Base-by-base conservation (phyloP, 2,329 filamentous ascomycete genomes). In the Cercospora sesami region DNA sequence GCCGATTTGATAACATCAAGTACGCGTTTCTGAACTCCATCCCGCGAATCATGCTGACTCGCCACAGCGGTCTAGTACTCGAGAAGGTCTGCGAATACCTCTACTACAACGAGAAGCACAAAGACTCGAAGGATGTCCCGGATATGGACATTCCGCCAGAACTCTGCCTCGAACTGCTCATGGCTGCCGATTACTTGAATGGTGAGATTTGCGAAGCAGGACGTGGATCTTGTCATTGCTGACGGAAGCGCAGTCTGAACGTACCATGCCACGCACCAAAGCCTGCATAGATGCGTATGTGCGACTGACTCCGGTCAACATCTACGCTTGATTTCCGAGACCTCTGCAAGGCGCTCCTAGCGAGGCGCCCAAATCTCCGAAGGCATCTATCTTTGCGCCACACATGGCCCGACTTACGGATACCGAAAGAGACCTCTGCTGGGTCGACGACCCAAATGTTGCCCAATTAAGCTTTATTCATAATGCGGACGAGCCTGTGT, bases 71-170 rank as follows among this genome's bases (percentile, higher is more conserved):
- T 71, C 82, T 90, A 63, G 86, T 93, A 5, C 86, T 94, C 2
- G 91, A 94, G 78, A 93, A 92, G 77, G 89, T 94, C 33, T 91
- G 89, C 78, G 90, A 94, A 80, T 94, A 94, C 80, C 89, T 93
- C 70, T 91, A 93, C 77, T 94, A 93, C 82, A 91, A 91, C 83
- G 89, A 93, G 80, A 90, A 89, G 75, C 86, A 92, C 79, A 85
- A 86, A 62, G 86, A 92, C 72, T 83, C 83, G 72, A 88, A 90
- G 73, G 89, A 93, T 74, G 90, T 93, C 21, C 88, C 90, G 4
- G 91, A 94, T 75, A 90, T 93, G 88, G 90, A 93, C 16, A 90
- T 94, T 67, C 91, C 91, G 12, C 87, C 91, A 31, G 91, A 94
- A 80, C 82, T 94, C 60, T 93, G 91, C 74, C 83, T 94, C 53